These are phyloP conservation scores for Betula pendula DNA, from an alignment of 306 rosid genomes.

Conservation along the genomic window DNA sequence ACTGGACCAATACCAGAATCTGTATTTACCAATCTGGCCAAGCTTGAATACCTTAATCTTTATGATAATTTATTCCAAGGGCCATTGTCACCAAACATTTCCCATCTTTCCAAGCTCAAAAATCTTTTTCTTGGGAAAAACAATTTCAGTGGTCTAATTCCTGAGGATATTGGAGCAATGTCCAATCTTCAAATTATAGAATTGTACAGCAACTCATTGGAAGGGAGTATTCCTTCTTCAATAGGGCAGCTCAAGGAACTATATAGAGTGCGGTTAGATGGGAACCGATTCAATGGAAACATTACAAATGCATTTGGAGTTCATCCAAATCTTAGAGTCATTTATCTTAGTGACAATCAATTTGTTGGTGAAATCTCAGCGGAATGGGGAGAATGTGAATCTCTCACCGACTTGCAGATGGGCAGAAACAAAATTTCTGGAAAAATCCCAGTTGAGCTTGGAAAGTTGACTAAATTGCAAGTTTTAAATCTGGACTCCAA, in stretches of 20 bases:
- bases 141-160: slow-evolving; percentile 43
- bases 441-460: slow-evolving; percentile 49
- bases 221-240: slow-evolving; percentile 52
- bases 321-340: slow-evolving; percentile 28
- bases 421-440: slow-evolving; percentile 55
- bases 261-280: slow-evolving; percentile 49
- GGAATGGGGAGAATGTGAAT: slow-evolving; percentile 52
- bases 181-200: slow-evolving; percentile 10
- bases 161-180: slow-evolving; percentile 36
- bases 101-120: slow-evolving; percentile 55
- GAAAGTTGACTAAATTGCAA: slow-evolving; percentile 30
- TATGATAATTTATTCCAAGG: slow-evolving; percentile 44
- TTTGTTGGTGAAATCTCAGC: slow-evolving; percentile 58
- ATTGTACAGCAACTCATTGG: slow-evolving; percentile 31
- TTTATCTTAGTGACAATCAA: slow-evolving; percentile 42
- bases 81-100: slow-evolving; percentile 47
- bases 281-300: slow-evolving; percentile 53
- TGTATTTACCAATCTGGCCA: slow-evolving; percentile 41
- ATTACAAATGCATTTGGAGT: slow-evolving; percentile 52
- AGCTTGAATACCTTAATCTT: slow-evolving; percentile 63
- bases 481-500: slow-evolving; percentile 22
- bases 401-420: slow-evolving; percentile 44
- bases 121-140: slow-evolving; percentile 45
- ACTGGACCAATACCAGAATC: slow-evolving; percentile 51
- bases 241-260: slow-evolving; percentile 41